These are phyloP conservation scores for Morella rubra DNA, from an alignment of 306 rosid genomes.

Conservation along the genomic window DNA sequence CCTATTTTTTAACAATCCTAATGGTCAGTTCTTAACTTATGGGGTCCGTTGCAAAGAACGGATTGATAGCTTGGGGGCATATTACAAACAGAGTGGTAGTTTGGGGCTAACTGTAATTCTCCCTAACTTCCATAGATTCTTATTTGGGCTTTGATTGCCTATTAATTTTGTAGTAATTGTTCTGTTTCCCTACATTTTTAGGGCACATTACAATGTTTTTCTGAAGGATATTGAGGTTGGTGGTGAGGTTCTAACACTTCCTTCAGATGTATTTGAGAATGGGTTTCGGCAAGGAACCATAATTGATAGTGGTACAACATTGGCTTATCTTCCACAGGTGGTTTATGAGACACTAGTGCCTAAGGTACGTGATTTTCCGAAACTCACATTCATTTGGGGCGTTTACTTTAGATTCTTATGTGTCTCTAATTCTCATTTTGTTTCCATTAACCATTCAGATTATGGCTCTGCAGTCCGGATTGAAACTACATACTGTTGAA, in stretches of 20 bases:
- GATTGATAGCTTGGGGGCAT: too few species aligned
- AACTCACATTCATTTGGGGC: conserved; percentile 15
- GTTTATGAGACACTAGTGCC: conserved; percentile 45
- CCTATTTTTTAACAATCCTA: too few species aligned
- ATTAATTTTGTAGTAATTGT: conserved; percentile 37
- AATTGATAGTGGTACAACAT: conserved; percentile 94
- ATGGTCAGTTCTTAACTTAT: too few species aligned
- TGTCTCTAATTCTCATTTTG: neutral
- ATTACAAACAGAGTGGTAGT: too few species aligned
- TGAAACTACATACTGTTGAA: conserved; percentile 50
- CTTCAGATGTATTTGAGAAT: conserved; percentile 53
- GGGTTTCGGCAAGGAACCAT: conserved; percentile 57
- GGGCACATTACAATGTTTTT: conserved; percentile 83
- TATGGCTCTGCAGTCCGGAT: conserved; percentile 40
- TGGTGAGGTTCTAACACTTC: conserved; percentile 52
- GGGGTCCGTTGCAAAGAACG: too few species aligned
- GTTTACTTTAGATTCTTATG: conserved; percentile 27
- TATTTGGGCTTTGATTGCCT: conserved; percentile 19
- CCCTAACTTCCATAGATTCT: conserved; percentile 19
- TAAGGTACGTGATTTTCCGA: conserved; percentile 43
- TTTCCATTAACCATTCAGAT: conserved; percentile 41
- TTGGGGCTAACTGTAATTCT: too few species aligned
- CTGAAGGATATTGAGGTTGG: conserved; percentile 77
- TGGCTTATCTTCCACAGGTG: conserved; percentile 65
- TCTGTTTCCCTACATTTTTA: conserved; percentile 34